Base-by-base conservation (phyloP, 2,329 filamentous ascomycete species). In the Aureobasidium mangrovei region DNA sequence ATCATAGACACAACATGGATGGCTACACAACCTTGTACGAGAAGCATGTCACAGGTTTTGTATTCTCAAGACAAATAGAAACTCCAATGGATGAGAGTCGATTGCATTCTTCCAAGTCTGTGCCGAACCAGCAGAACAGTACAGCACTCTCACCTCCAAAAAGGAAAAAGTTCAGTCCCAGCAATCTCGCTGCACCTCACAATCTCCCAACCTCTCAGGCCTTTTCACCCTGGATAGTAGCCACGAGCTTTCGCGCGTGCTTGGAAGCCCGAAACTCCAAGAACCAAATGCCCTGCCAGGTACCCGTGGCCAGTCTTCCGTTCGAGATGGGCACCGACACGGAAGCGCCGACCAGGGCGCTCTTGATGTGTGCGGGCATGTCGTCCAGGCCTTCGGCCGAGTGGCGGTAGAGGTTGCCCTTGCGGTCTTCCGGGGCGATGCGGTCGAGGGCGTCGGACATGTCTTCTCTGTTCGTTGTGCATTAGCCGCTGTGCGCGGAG, bases 311-410 rank as follows among this genome's bases (percentile, higher is more conserved):
- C 67, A 97, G 69, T 62, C 80, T 83, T 38, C 93, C 93, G 65
- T 97, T 83, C 57, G 81, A 85, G 68, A 98, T 96, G 1, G 93
- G 93, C 56, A 98, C 86, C 4, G 84, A 91, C 2, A 97, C 83
- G 62, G 86, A 95, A 3, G 91, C 88, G 10, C 93, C 93, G 31
- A 97, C 78, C 47, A 98, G 74, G 0, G 89, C 86, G 56, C 85
- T 89, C 73, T 98, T 98, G 69, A 98, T 85, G 70, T 98, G 93
- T 56, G 90, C 91, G 81, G 93, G 93, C 89, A 97, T 96, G 71
- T 97, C 93, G 73, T 98, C 93, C 49, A 65, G 62, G 2, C 93
- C 93, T 76, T 95, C 93, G 0, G 85, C 91, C 64, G 80, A 82
- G 72, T 98, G 93, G 41, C 88, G 76, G 72, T 97, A 98, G 43